A percentile compares a stretch with the other conserved stretches of the same genome.
phyloP scores from a whole-genome alignment of 2,329 filamentous ascomycete species.

The Akanthomyces uredinophilus region DNA sequence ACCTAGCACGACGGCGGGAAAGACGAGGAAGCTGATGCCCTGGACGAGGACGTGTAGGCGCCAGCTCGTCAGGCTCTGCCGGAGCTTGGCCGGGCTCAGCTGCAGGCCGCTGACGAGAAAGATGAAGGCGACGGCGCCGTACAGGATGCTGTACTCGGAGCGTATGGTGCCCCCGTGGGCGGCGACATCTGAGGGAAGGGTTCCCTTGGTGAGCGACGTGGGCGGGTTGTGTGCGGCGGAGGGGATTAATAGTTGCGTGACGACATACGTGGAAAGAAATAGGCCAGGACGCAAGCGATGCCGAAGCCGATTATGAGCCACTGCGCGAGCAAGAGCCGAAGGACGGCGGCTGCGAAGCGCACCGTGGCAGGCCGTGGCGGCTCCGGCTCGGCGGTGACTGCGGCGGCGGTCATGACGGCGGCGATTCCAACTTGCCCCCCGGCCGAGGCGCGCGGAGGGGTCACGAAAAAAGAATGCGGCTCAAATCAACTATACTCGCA shows the following conservation, averaged over 20 bases:
- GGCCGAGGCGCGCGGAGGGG: no score
- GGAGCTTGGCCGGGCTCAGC: conserved; percentile 56
- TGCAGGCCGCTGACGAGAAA: conserved; percentile 69
- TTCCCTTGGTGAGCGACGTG: background rate
- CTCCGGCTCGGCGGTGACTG: background rate
- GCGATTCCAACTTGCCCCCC: no score
- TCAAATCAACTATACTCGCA: background rate
- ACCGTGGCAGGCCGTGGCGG: background rate
- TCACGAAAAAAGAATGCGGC: background rate
- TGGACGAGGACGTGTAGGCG: conserved; percentile 64
- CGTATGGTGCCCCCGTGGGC: conserved; percentile 49
- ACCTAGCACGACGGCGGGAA: conserved; percentile 59
- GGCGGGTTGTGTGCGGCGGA: no score
- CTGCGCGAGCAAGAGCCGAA: conserved; percentile 45
- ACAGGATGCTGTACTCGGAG: conserved; percentile 57
- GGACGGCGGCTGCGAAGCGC: conserved; percentile 4
- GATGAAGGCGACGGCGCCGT: conserved; percentile 63
- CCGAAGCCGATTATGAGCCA: conserved; percentile 62
- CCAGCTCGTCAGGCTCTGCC: conserved; percentile 60
- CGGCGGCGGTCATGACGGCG: background rate
- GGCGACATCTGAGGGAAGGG: conserved; percentile 52
- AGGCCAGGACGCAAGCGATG: conserved; percentile 43
- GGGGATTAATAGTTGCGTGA: no score
- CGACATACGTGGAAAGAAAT: conserved; percentile 40
- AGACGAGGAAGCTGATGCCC: conserved; percentile 60